Evolutionary conservation across 176 grass and related monocot species (phyloP).

Genomic region (Pharus latifolius): DNA sequence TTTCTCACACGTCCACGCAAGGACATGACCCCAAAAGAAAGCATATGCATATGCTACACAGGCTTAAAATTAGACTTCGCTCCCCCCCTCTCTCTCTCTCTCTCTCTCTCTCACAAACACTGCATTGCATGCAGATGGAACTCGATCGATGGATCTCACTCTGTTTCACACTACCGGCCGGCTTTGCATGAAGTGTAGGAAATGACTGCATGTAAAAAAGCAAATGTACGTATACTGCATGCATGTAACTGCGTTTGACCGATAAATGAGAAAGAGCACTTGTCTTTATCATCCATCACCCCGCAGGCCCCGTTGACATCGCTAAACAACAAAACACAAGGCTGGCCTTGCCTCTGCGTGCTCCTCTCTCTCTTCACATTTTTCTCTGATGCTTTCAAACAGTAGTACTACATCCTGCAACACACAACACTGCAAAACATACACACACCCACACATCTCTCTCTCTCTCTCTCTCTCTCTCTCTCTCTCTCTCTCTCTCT

Average conservation of each 20-base stretch:
- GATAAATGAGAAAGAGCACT: conserved; percentile 24
- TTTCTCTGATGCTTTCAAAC: neutral
- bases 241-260: conserved; percentile 25
- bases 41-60: too few relatives aligned
- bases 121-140: too few relatives aligned
- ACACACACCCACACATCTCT: neutral
- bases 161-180: neutral
- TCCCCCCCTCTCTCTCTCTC: neutral
- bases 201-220: neutral
- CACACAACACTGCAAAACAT: neutral
- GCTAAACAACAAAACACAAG: neutral
- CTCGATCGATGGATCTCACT: neutral
- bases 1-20: neutral
- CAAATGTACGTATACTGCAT: neutral
- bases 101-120: neutral
- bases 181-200: neutral
- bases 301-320: conserved; percentile 36
- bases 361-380: neutral
- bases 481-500: neutral
- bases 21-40: neutral
- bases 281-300: conserved; percentile 4
- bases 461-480: neutral
- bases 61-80: neutral
- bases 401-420: neutral
- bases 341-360: neutral